These are phyloP conservation scores for Dothistroma pini DNA, from an alignment of 2,329 filamentous ascomycete genomes.

Conservation along the genomic window DNA sequence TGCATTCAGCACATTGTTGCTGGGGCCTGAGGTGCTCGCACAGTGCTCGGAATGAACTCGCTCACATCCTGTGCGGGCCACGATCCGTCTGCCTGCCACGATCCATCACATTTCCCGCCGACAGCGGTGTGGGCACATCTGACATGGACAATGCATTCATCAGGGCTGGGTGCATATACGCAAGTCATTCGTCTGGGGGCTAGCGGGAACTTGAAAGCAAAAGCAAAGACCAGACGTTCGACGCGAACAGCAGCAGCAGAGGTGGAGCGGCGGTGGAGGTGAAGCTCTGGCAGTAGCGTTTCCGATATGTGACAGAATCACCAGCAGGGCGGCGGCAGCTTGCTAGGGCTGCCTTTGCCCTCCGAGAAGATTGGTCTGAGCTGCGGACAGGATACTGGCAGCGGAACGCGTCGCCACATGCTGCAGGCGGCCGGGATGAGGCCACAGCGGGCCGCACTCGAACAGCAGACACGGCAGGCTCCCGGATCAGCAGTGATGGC, in stretches of 20 bases:
- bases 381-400: background rate
- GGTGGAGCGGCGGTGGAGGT: background rate
- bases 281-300: slow-evolving; percentile 2
- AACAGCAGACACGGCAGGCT: no score
- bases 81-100: background rate
- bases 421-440: background rate
- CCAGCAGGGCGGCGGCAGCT: background rate
- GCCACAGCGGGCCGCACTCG: background rate
- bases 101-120: slow-evolving; percentile 2
- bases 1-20: slow-evolving; percentile 4
- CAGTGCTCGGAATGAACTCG: slow-evolving; percentile 7
- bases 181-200: slow-evolving; percentile 17
- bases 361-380: background rate
- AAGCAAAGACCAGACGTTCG: slow-evolving; percentile 6
- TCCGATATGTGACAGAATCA: slow-evolving; percentile 3
- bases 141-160: slow-evolving; percentile 24
- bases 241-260: background rate
- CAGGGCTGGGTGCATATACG: slow-evolving; percentile 26
- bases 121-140: slow-evolving; percentile 13
- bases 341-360: background rate
- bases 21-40: background rate
- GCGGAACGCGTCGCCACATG: slow-evolving; percentile 1
- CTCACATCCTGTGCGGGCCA: slow-evolving; percentile 1
- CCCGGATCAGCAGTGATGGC: background rate
- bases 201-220: slow-evolving; percentile 8